Evolutionary conservation across 2,329 filamentous ascomycete species (phyloP), one percentile per base, ranked within the genome.

Genomic region (Pseudogymnoascus destructans): DNA sequence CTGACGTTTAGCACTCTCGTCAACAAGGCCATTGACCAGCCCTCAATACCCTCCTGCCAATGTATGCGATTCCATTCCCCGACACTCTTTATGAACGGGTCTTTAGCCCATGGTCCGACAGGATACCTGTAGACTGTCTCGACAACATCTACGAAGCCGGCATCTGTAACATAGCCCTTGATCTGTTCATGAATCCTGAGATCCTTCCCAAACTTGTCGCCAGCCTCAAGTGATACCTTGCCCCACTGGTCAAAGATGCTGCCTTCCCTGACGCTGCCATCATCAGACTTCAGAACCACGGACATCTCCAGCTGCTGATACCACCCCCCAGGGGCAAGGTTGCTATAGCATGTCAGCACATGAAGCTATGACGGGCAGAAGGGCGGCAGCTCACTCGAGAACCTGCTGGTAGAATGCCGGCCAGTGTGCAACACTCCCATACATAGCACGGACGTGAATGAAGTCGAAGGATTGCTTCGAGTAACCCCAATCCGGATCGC

Each of bases 341-440:
- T 68, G 17, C 70, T 69, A 23, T 67, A 62, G 64, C 65, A 65
- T 59, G n/a, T 59, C 64, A 15, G 42, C 58, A 19, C n/a, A 63
- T 3, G 67, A 58, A 33, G 58, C 62, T 2, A 62, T 23, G 8
- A 1, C 11, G 21, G 8, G n/a, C 4, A 42, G 13, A 11, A 17
- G 62, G 35, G 55, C 13, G 23, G 23, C 5, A 38, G 75, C 70
- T 61, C 78, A 76, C 65, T 71, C 72, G 62, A 70, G 77, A 15
- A 74, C 68, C 59, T 80, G 78, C 11, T 69, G 68, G 59, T 85
- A 75, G 3, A 86, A 66, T 11, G 73, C 71, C 11, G 73, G 71
- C 71, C 81, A 86, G 63, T 83, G 77, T 0, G 74, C 68, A 60
- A 85, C 76, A 55, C 75, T 75, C 17, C 82, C 83, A 8, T 75